These are phyloP conservation scores for Candida caryicola DNA, from an alignment of 805 yeast genomes.

Conservation along the genomic window DNA sequence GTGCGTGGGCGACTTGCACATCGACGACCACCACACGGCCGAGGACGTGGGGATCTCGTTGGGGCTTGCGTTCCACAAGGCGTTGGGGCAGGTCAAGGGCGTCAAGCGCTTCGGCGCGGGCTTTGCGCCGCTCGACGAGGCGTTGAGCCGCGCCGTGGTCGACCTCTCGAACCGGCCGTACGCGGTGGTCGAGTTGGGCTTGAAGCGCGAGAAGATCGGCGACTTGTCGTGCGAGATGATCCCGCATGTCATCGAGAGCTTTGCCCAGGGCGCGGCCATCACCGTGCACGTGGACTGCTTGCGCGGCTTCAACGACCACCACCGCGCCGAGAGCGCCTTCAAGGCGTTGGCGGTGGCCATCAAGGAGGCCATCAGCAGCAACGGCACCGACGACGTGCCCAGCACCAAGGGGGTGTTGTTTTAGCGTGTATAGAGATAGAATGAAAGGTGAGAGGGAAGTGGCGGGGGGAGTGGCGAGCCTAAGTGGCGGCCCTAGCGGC, in stretches of 20 bases:
- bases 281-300: constrained; percentile 94
- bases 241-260: constrained; percentile 93
- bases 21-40: constrained; percentile 95
- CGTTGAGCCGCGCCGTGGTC: constrained; percentile 92
- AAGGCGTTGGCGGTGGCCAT: constrained; percentile 94
- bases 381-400: constrained; percentile 89
- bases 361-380: constrained; percentile 75
- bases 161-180: constrained; percentile 91
- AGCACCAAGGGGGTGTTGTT: constrained; percentile 93
- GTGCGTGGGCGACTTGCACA: constrained; percentile 91
- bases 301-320: constrained; percentile 94
- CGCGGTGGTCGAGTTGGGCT: constrained; percentile 85
- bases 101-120: constrained; percentile 91
- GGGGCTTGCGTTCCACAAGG: constrained; percentile 85
- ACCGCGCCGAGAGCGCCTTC: constrained; percentile 92
- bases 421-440: no score
- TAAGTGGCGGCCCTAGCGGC: no score
- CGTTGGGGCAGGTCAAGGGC: constrained; percentile 85
- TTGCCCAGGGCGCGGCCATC: constrained; percentile 87
- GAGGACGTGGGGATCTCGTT: constrained; percentile 94
- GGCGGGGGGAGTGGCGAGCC: no score
- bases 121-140: constrained; percentile 96
- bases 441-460: no score
- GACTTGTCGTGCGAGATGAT: constrained; percentile 93
- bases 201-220: constrained; percentile 90